phyloP scores from a whole-genome alignment of 495 filamentous ascomycete species.

The Apiosordaria backusii region DNA sequence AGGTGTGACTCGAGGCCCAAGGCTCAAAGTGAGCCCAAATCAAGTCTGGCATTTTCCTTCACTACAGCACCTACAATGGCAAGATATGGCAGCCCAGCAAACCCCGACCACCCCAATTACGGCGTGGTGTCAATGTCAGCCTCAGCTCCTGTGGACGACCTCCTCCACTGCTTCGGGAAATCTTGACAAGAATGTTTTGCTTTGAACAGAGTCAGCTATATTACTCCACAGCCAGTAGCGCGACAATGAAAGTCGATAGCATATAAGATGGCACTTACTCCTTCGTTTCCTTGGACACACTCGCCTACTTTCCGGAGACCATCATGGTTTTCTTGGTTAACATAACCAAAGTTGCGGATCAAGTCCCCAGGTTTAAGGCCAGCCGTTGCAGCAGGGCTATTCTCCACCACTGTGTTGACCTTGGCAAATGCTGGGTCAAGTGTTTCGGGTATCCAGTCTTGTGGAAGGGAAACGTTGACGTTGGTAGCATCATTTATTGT shows the following conservation, averaged over 20 bases:
- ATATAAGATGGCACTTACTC: slow-evolving; percentile 55
- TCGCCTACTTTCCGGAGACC: slow-evolving; percentile 79
- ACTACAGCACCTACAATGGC: slow-evolving; percentile 47
- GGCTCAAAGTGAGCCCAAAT: slow-evolving; percentile 8
- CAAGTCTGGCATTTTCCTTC: background rate
- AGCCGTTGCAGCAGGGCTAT: slow-evolving; percentile 79
- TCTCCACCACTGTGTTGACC: slow-evolving; percentile 75
- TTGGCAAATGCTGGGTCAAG: slow-evolving; percentile 78
- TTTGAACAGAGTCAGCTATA: slow-evolving; percentile 33
- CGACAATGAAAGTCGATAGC: background rate
- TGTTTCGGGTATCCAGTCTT: slow-evolving; percentile 37
- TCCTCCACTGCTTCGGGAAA: slow-evolving; percentile 51
- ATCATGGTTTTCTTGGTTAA: slow-evolving; percentile 79
- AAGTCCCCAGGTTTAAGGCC: slow-evolving; percentile 81
- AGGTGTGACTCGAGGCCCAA: background rate
- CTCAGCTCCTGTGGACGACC: slow-evolving; percentile 54
- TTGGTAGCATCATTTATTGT: background rate
- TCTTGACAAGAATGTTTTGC: slow-evolving; percentile 67
- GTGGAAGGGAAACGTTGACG: slow-evolving; percentile 20
- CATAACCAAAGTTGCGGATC: slow-evolving; percentile 78
- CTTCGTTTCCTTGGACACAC: slow-evolving; percentile 81
- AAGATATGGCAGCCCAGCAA: slow-evolving; percentile 85
- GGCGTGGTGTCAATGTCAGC: slow-evolving; percentile 67
- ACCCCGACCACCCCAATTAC: slow-evolving; percentile 84
- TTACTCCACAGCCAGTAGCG: background rate